Evolutionary conservation across 2,329 filamentous ascomycete species (phyloP), one percentile per base, ranked within the genome.

Genomic region (Periconia macrospinosa): DNA sequence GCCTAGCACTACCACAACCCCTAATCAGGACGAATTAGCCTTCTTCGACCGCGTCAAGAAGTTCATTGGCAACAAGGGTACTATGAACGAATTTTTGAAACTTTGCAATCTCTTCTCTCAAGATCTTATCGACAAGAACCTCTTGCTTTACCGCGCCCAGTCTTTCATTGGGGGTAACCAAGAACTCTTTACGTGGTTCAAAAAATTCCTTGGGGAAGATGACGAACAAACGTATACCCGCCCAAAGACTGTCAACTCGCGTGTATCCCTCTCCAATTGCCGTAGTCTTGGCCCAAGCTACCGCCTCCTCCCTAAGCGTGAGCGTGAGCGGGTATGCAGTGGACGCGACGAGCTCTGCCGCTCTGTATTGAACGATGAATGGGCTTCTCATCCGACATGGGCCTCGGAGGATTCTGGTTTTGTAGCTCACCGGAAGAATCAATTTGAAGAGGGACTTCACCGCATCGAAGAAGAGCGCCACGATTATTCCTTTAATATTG

Each of bases 11-110:
- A 85, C 87, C 1, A 80, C 87, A 9, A 86, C 86, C n/a, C 89
- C 91, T 1, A 89, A 84, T 20, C 83, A 87, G 50, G 93, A 97
- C 53, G 93, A 97, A 69, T 82, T 97, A 49, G 86, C 86, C 1
- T 97, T 97, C 76, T 99, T 99, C 65, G 94, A 99, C 57, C 88
- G 92, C 8, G 92, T 94, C 17, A 97, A 97, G 82, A 99, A 99
- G 75, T 93, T 89, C 67, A 91, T 99, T 53, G 87, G 89, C 56
- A 97, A 97, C 73, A 90, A 96, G 72, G 89, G 91, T 52, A 88
- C 88, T 2, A 95, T 96, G 83, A 92, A 90, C 65, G 94, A 99
- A 72, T 99, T 99, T 74, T 77, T 99, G 59, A 99, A 99, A 78
- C 85, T 99, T 11, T 94, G 93, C 79, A 99, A 97, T 63, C 82